Percentiles rank a stretch among this genome's conserved stretches.
Conservation (phyloP, 1,284 basidiomycete genomes). For the Sanguinoderma infundibulare region DNA sequence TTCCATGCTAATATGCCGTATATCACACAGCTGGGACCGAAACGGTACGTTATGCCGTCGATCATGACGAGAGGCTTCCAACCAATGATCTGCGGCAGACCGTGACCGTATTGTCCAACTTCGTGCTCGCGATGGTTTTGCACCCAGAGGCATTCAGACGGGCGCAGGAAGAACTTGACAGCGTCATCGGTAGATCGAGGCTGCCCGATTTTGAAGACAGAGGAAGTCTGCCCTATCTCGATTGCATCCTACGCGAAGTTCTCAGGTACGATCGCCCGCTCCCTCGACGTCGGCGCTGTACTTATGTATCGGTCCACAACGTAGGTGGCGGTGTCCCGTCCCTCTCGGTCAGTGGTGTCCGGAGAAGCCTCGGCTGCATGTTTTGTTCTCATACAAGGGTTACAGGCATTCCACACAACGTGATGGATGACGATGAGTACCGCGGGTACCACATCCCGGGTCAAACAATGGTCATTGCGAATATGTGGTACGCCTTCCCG, state of each 20-base stretch:
- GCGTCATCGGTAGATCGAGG: constrained; percentile 47
- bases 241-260: constrained; percentile 53
- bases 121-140: constrained; percentile 54
- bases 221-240: constrained; percentile 56
- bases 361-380: background rate
- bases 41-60: constrained; percentile 30
- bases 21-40: constrained; percentile 35
- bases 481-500: constrained; percentile 45
- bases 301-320: background rate
- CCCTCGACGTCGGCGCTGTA: background rate
- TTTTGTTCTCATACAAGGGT: background rate
- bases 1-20: constrained; percentile 1
- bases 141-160: constrained; percentile 53
- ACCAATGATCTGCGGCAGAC: constrained; percentile 40
- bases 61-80: background rate
- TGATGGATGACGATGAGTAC: constrained; percentile 54
- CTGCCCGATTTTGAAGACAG: constrained; percentile 53
- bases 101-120: constrained; percentile 46
- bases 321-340: constrained; percentile 34
- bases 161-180: constrained; percentile 59
- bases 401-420: constrained; percentile 50
- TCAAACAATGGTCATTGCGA: constrained; percentile 50
- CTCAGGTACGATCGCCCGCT: constrained; percentile 41
- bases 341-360: constrained; percentile 27
- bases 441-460: constrained; percentile 51